Base-by-base conservation (phyloP, 176 grass and related monocot genomes). In the Cymbopogon citratus region DNA sequence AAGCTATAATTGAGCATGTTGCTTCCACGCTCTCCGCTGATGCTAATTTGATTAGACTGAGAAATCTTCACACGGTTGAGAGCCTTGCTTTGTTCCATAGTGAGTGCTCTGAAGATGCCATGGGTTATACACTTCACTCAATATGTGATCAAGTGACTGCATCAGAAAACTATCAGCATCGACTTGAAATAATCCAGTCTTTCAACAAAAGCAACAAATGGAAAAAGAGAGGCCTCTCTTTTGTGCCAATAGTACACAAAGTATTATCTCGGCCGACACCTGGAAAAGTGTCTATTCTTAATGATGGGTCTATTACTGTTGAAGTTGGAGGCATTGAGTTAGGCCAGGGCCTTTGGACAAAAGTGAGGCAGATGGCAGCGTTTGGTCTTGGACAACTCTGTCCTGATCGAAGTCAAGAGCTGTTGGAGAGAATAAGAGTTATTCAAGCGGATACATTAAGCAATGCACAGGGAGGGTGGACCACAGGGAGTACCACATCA, bases 261-360 rank as follows among this genome's bases (percentile, higher is more conserved):
- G 88, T 98, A 43, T 63, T 23, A 27, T 86, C 84, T 83, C 69
- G 65, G 44, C 86, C 90, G 45, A 92, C 88, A 63, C 95, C 95
- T 66, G 95, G 86, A 39, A 94, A 93, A 78, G 95, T 98, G 3
- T 94, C 92, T 48, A 81, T 94, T 83, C 84, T 98, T 66, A 86
- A 86, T 63, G 95, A 98, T 92, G 95, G 95, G n/a, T 98, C 92
- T 41, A 68, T 98, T 72, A 81, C 74, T 77, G 90, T 94, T 80
- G 95, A 98, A 94, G 92, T 98, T 86, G 95, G 95, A 91, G 95
- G 95, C 44, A 93, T 98, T 86, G 95, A 98, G 57, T 67, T 98
- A 85, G 95, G 95, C 7, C 95, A 98, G 84, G 95, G 95, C 18
- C 88, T 98, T 72, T 94, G 90, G 92, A 98, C 95, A 80, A 98